Base-by-base conservation (phyloP, 2,329 filamentous ascomycete species). In the Cercospora zeina region DNA sequence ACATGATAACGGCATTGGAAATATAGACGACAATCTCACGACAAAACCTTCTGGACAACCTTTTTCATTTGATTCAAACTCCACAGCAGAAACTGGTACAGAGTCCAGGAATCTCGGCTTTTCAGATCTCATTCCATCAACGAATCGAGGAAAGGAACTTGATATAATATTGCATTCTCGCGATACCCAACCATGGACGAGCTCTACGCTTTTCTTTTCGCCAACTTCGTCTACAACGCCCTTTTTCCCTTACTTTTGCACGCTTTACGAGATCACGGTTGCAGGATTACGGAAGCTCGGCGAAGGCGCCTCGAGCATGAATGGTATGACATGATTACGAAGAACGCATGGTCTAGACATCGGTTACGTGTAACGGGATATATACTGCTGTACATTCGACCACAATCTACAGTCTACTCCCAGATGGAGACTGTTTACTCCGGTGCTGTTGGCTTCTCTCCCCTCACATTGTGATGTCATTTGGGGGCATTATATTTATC, bases 401-500 rank as follows among this genome's bases (percentile, higher is more conserved):
- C 39, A 21, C n/a, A 45, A 45, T 45, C 39, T 19, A 45, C 39
- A 19, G 39, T 45, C 19, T 45, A 19, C 39, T 45, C 39, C 39
- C 39, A 24, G 19, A 16, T 45, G 39, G 39, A 45, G 39, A 14
- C 39, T 45, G 39, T 45, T 19, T 27, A 45, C 39, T 45, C 39
- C 21, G 39, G 39, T 45, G 21, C 39, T 45, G 39, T 45, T 10
- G 21, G 10, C 21, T 16, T 19, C 21, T 7, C 39, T 45, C 39
- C 21, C 39, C 11, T 45, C 21, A 24, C 16, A 45, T 24, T 4
- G 39, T 45, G 39, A 45, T 45, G 39, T 65, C 70, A 69, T 55
- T 68, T 71, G 11, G 71, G 71, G n/a, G n/a, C n/a, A 65, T 73
- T 73, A 79, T 97, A 97, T 79, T 97, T 97, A 66, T 96, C 92